phyloP scores from a whole-genome alignment of 2,329 filamentous ascomycete genomes.

The Nannizziopsis barbatae region DNA sequence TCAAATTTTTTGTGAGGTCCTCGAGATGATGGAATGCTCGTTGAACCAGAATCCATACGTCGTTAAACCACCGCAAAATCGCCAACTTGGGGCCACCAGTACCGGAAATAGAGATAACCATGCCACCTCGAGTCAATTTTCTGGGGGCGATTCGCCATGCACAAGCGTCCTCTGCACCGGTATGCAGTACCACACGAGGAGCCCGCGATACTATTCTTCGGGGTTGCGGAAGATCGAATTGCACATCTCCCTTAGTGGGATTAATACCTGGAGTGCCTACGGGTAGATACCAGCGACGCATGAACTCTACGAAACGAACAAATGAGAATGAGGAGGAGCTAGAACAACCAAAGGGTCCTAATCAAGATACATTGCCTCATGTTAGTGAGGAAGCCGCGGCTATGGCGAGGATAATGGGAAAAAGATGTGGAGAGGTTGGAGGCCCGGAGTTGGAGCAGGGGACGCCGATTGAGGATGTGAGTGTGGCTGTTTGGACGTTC shows the following conservation, averaged over 20 bases:
- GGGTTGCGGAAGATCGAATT: constrained; percentile 2
- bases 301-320: constrained; percentile 28
- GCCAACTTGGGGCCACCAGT: too few species aligned
- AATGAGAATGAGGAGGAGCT: constrained; percentile 16
- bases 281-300: constrained; percentile 20
- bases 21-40: too few species aligned
- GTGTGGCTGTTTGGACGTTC: constrained; percentile 16
- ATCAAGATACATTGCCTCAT: constrained; percentile 45
- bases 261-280: constrained; percentile 16
- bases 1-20: too few species aligned
- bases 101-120: not conserved
- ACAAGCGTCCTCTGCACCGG: constrained; percentile 2
- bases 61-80: too few species aligned
- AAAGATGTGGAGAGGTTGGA: constrained; percentile 33
- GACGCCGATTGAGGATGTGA: constrained; percentile 55
- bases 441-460: constrained; percentile 53
- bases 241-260: constrained; percentile 23
- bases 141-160: constrained; percentile 8
- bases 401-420: constrained; percentile 47
- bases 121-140: constrained; percentile 12
- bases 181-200: not conserved
- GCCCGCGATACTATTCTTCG: constrained; percentile 5
- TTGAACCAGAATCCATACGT: too few species aligned
- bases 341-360: constrained; percentile 33
- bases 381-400: constrained; percentile 56